Conservation (phyloP, 192 early-diverging fungal species). For the Gamsiella multidivaricata region DNA sequence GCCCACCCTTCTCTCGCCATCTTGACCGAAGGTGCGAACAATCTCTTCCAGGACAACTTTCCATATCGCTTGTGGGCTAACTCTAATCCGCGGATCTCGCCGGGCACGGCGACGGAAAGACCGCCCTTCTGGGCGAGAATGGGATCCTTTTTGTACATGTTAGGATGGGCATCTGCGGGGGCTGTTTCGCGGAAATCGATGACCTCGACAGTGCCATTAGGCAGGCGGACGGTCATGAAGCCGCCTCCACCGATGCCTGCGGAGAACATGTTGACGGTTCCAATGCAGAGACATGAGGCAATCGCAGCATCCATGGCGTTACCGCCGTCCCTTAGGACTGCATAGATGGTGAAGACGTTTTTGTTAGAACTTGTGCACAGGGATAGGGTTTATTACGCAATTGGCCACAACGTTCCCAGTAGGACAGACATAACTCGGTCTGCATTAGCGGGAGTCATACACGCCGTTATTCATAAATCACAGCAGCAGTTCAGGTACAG, state of each 20-base stretch:
- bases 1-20: conserved; percentile 82
- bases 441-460: too few species aligned
- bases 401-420: too few species aligned
- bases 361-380: too few species aligned
- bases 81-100: conserved; percentile 90
- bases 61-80: conserved; percentile 83
- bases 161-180: conserved; percentile 71
- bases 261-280: conserved; percentile 88
- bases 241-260: conserved; percentile 96
- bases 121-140: conserved; percentile 77
- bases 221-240: conserved; percentile 85
- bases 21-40: conserved; percentile 82
- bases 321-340: conserved; percentile 86
- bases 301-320: conserved; percentile 91
- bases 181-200: conserved; percentile 94
- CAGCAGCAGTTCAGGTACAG: too few species aligned
- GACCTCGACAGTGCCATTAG: conserved; percentile 68
- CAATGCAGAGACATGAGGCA: conserved; percentile 87
- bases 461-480: too few species aligned
- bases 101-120: conserved; percentile 82
- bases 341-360: too few species aligned
- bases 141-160: conserved; percentile 87
- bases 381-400: conserved; percentile 20
- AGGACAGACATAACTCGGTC: too few species aligned
- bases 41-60: conserved; percentile 81